A percentile compares a stretch with the other conserved stretches of the same genome.
Conservation (phyloP, 768 basidiomycete genomes). For the Agaricus bisporus region DNA sequence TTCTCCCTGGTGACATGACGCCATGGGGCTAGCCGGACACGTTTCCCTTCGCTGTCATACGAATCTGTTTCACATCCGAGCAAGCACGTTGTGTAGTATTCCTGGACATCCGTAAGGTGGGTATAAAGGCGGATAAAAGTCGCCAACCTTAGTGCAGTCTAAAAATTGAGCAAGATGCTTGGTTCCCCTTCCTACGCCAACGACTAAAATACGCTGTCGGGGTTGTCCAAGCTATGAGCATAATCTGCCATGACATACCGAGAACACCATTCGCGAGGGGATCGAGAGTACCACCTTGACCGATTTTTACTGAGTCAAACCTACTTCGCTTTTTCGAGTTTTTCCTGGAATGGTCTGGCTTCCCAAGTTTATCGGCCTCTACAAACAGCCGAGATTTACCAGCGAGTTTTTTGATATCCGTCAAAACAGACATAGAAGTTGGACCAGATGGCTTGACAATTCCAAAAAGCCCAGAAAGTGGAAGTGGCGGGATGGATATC, state of each 20-base stretch:
- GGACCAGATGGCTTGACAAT: slow-evolving; percentile 89
- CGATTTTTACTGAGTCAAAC: slow-evolving; percentile 62
- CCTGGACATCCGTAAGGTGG: slow-evolving; percentile 37
- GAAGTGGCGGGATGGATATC: slow-evolving; percentile 41
- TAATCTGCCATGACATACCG: slow-evolving; percentile 40
- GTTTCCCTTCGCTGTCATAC: slow-evolving; percentile 86
- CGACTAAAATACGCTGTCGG: slow-evolving; percentile 43
- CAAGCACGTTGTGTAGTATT: slow-evolving; percentile 86
- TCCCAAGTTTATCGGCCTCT: slow-evolving; percentile 47
- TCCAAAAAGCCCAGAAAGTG: slow-evolving; percentile 80
- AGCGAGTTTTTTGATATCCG: slow-evolving; percentile 78
- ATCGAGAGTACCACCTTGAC: slow-evolving; percentile 93
- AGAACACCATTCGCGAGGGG: slow-evolving; percentile 94
- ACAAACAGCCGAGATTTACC: slow-evolving; percentile 76
- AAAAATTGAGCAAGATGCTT: slow-evolving; percentile 81
- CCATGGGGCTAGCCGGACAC: slow-evolving; percentile 75
- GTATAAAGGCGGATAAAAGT: background rate
- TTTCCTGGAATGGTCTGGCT: slow-evolving; percentile 31
- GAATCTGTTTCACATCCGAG: slow-evolving; percentile 94
- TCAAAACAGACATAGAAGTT: slow-evolving; percentile 86
- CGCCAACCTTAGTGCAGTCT: slow-evolving; percentile 72
- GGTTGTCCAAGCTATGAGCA: background rate
- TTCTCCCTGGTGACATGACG: slow-evolving; percentile 74
- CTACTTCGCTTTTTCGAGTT: slow-evolving; percentile 35
- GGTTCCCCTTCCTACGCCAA: slow-evolving; percentile 87